phyloP scores from a whole-genome alignment of 352 stramenopile species.

The Phytopythium aichiense region DNA sequence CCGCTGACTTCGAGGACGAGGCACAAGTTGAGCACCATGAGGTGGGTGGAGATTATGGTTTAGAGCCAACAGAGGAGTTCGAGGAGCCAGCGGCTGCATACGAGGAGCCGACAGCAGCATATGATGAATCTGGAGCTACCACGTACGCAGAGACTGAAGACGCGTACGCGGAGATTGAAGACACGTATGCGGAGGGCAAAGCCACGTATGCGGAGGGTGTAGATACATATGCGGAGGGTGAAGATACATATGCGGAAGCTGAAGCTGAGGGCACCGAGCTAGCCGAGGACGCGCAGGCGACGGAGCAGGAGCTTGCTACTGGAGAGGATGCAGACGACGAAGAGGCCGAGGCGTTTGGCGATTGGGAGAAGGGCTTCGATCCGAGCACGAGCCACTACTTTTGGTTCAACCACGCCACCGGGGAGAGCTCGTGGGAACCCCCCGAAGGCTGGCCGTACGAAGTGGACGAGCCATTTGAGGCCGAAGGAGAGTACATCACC shows the following conservation, averaged over 20 bases:
- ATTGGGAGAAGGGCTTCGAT: conserved; percentile 87
- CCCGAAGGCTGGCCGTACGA: conserved; percentile 74
- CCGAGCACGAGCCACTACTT: conserved; percentile 82
- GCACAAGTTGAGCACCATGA: background rate
- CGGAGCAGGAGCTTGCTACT: conserved; percentile 21
- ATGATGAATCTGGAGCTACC: too few species aligned
- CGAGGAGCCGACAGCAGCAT: background rate
- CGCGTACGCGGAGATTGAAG: too few species aligned
- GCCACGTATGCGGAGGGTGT: too few species aligned
- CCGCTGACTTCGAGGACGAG: background rate
- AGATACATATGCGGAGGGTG: conserved; percentile 6
- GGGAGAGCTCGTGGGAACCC: conserved; percentile 74
- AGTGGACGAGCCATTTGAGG: conserved; percentile 60
- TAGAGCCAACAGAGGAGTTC: background rate
- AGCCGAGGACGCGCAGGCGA: background rate
- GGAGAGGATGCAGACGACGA: conserved; percentile 67
- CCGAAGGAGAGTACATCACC: conserved; percentile 17
- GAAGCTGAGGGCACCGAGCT: conserved; percentile 10
- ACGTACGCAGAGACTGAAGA: too few species aligned
- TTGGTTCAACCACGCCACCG: conserved; percentile 84
- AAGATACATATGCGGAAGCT: conserved; percentile 5
- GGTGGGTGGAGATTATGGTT: background rate
- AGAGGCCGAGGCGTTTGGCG: conserved; percentile 67
- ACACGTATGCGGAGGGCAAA: too few species aligned
- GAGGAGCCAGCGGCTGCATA: background rate